Evolutionary conservation across 768 basidiomycete genomes (phyloP), one percentile per base, ranked within the genome.

Genomic region (Leccinum barrowsii): DNA sequence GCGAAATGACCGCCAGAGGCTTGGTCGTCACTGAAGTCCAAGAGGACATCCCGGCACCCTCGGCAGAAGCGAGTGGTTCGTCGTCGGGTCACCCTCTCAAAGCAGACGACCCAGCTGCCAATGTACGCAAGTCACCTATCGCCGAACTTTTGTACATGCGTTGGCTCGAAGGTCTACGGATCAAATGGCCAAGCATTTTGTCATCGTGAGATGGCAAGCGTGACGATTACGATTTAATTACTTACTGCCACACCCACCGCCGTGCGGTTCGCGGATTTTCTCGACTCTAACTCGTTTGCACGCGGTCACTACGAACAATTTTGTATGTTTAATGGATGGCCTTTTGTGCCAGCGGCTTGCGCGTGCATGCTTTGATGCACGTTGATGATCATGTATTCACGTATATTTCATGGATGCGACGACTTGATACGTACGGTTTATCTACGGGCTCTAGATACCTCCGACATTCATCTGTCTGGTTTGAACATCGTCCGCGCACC

Each of bases 81-180:
- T 61, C 70, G 15, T 61, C 77, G 5, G 68, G 65, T 53, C 61
- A 69, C 63, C 54, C 62, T 60, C 49, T 61, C 24, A 76, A 75
- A 65, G 63, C 62, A 46, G 76, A 76, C 22, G 80, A 84, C 30
- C 67, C 78, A 32, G 64, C 60, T 49, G 65, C 67, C 24, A 78
- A 80, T 12, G 71, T 78, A 55, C 82, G 84, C 61, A 89, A 87
- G 71, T 94, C 92, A 56, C 94, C 95, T 6, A 94, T 98, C 28
- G 91, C 94, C 21, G 96, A 98, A 71, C 81, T 98, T 62, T 77
- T 98, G n/a, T 98, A 98, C 72, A 87, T 95, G 82, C 85, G 96
- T 51, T 98, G 96, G 95, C 77, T 98, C 24, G 92, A 97, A 68
- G 94, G 94, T 3, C 75, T 97, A 54, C 88, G 85, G 74, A 77